Evolutionary conservation across 2,329 filamentous ascomycete species (phyloP).

Genomic region (Claviceps quebecensis): DNA sequence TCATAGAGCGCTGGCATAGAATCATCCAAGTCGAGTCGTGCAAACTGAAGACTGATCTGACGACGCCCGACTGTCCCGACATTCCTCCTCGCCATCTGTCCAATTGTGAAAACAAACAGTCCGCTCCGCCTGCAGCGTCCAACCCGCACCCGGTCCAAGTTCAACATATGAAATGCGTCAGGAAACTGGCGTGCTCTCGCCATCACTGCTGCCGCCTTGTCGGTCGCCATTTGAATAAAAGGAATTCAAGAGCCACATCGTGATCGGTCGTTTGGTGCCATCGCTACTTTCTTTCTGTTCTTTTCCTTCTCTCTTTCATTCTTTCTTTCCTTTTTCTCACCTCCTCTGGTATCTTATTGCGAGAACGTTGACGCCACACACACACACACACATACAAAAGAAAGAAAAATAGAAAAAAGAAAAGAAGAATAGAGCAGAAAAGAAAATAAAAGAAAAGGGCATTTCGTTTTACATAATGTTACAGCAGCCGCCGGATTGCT

Average conservation of each 20-base stretch:
- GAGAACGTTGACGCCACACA: slow-evolving; percentile 1
- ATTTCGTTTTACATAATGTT: slow-evolving; percentile 61
- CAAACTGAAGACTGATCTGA: too few relatives aligned
- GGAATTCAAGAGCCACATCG: slow-evolving; percentile 2
- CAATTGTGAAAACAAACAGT: background rate
- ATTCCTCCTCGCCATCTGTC: background rate
- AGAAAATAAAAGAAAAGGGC: background rate
- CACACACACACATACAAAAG: background rate
- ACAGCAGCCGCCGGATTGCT: slow-evolving; percentile 87
- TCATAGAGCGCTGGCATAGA: too few relatives aligned
- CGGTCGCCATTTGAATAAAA: background rate
- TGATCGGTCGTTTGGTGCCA: slow-evolving; percentile 3
- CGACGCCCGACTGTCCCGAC: background rate
- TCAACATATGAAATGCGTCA: slow-evolving; percentile 4
- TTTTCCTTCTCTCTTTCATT: slow-evolving; percentile 1
- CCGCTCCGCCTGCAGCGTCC: background rate
- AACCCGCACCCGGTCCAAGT: background rate
- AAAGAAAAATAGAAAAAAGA: background rate
- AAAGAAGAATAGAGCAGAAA: background rate
- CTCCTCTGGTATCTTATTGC: slow-evolving; percentile 2
- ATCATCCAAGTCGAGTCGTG: too few relatives aligned
- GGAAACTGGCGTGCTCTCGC: background rate
- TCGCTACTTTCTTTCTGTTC: background rate
- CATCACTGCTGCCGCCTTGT: background rate
- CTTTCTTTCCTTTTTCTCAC: background rate